A percentile compares a stretch with the other conserved stretches of the same genome.
These are phyloP conservation scores for Massarina eburnea DNA, from an alignment of 2,329 filamentous ascomycete genomes.

Conservation along the genomic window DNA sequence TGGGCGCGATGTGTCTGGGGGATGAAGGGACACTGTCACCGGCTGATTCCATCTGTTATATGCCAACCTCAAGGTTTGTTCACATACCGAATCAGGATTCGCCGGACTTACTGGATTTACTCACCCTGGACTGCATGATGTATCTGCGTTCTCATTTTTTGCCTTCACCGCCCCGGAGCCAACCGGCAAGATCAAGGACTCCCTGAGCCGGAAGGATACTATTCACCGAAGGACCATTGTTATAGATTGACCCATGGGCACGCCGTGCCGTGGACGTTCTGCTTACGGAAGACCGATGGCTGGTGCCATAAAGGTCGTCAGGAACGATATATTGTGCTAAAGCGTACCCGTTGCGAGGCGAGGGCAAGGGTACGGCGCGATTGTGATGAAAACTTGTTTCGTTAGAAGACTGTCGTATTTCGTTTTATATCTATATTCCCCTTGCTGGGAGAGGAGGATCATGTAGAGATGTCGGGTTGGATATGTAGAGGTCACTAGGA, in stretches of 20 bases:
- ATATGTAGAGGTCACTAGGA: too few relatives aligned
- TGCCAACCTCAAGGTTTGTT: slow-evolving; percentile 33
- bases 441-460: too few relatives aligned
- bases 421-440: too few relatives aligned
- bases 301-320: background rate
- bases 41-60: background rate
- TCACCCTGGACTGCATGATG: background rate
- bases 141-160: background rate
- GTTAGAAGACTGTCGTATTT: too few relatives aligned
- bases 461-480: too few relatives aligned
- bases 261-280: background rate
- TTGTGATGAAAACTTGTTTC: background rate
- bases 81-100: slow-evolving; percentile 8
- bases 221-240: background rate
- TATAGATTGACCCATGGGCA: background rate
- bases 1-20: slow-evolving; percentile 5
- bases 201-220: background rate
- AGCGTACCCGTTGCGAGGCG: background rate
- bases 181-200: background rate
- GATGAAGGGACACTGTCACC: background rate
- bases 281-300: background rate
- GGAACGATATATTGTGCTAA: background rate
- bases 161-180: background rate
- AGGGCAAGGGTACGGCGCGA: background rate
- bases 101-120: background rate